A percentile compares a stretch with the other conserved stretches of the same genome.
phyloP scores from a whole-genome alignment of 2,329 filamentous ascomycete species.

The Colletotrichum noveboracense region DNA sequence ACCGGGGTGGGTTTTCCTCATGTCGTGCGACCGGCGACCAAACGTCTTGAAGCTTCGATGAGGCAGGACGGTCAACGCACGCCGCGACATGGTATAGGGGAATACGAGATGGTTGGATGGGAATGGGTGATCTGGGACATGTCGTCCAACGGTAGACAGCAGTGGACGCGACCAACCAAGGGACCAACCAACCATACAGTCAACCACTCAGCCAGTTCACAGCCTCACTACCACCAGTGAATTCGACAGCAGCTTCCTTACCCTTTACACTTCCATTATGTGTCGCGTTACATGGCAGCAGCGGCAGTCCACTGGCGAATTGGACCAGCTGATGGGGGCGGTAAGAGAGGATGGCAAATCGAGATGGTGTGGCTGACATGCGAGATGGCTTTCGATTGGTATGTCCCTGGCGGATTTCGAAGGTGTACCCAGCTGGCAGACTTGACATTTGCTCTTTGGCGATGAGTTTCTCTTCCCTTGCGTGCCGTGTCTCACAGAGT shows the following conservation, averaged over 20 bases:
- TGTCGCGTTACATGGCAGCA: background rate
- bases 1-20: background rate
- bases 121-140: background rate
- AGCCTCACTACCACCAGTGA: background rate
- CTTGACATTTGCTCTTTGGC: background rate
- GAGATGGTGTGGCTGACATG: conserved; percentile 3
- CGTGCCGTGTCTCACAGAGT: background rate
- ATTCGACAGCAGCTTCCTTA: background rate
- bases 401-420: background rate
- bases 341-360: background rate
- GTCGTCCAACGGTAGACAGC: background rate
- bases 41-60: conserved; percentile 16
- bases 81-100: background rate
- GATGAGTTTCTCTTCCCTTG: background rate
- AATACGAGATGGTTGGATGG: conserved; percentile 3
- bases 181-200: background rate
- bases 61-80: background rate
- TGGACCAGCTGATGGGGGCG: background rate
- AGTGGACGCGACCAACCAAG: background rate
- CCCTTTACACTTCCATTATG: background rate
- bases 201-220: background rate
- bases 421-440: background rate
- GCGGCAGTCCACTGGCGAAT: background rate
- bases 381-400: background rate
- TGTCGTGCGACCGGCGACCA: conserved; percentile 7